A percentile compares a stretch with the other conserved stretches of the same genome.
These are phyloP conservation scores for Haplosporangium sp. DNA, from an alignment of 371 early-diverging fungal species.

Conservation along the genomic window DNA sequence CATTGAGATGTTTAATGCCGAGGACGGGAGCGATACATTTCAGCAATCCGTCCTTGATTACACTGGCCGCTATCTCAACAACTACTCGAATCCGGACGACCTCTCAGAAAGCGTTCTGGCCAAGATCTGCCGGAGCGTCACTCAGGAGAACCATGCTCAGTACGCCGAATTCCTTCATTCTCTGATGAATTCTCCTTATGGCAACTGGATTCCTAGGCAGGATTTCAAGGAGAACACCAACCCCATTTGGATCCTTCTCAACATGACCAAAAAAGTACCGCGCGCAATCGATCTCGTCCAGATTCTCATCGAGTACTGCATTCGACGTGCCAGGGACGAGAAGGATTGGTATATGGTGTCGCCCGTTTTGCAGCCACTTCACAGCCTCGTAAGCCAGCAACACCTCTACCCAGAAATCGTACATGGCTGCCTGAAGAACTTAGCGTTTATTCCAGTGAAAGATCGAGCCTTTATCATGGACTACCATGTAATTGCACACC, in stretches of 20 bases:
- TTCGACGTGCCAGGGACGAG: background rate
- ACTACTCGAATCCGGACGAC: background rate
- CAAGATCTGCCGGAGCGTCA: background rate
- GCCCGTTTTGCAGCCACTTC: background rate
- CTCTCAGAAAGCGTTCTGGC: background rate
- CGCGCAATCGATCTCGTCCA: conserved; percentile 7
- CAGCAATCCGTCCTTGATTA: background rate
- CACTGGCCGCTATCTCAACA: conserved; percentile 1
- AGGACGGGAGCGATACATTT: background rate
- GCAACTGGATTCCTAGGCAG: conserved; percentile 19
- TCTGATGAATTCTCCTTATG: background rate
- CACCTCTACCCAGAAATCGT: background rate
- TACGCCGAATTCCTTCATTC: conserved; percentile 2
- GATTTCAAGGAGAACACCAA: background rate
- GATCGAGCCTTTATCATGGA: conserved; percentile 6
- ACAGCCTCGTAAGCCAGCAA: background rate
- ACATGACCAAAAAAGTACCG: background rate
- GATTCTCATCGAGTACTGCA: conserved; percentile 19
- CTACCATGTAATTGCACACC: conserved; percentile 7
- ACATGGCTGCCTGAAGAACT: background rate
- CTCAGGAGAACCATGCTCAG: background rate
- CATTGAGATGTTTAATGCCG: background rate
- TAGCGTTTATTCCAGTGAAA: conserved; percentile 9
- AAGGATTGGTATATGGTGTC: conserved; percentile 3
- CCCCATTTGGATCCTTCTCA: conserved; percentile 3